phyloP scores from a whole-genome alignment of 2,329 filamentous ascomycete species.

The Ascomycota sp. region DNA sequence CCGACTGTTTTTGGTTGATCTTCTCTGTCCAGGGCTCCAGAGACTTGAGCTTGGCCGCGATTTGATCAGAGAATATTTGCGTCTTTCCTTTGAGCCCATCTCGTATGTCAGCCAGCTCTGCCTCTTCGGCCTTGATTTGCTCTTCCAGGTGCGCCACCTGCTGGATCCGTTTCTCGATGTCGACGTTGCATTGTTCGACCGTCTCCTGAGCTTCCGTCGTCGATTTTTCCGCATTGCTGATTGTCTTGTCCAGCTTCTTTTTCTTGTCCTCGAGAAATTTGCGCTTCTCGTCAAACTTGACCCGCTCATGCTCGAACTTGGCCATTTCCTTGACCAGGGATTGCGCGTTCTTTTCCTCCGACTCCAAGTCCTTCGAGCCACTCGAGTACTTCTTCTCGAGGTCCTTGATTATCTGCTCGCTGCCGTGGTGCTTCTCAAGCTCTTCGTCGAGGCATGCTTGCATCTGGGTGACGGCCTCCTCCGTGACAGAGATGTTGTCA shows the following conservation, averaged over 20 bases:
- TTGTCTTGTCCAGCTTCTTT: constrained; percentile 83
- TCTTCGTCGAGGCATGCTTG: constrained; percentile 70
- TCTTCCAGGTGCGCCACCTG: constrained; percentile 58
- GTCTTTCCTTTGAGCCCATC: constrained; percentile 87
- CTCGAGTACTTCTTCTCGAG: constrained; percentile 67
- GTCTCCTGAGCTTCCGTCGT: constrained; percentile 53
- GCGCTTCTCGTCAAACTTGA: constrained; percentile 94
- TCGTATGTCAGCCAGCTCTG: constrained; percentile 60
- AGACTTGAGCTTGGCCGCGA: constrained; percentile 75
- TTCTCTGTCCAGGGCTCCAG: constrained; percentile 93
- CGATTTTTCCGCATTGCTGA: constrained; percentile 52
- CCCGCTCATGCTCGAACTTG: constrained; percentile 84
- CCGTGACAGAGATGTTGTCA: constrained; percentile 69
- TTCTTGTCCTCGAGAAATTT: constrained; percentile 82
- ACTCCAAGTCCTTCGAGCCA: constrained; percentile 63
- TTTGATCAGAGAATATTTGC: constrained; percentile 79
- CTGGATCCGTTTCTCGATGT: constrained; percentile 53
- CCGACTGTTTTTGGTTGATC: constrained; percentile 86
- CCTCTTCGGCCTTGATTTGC: constrained; percentile 55
- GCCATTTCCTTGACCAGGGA: constrained; percentile 64
- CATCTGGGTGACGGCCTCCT: constrained; percentile 79
- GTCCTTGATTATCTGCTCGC: constrained; percentile 71
- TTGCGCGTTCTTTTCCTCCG: constrained; percentile 62
- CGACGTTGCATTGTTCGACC: constrained; percentile 53
- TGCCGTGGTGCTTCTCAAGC: constrained; percentile 75